Evolutionary conservation across 2,329 filamentous ascomycete genomes (phyloP), one percentile per base, ranked within the genome.

Genomic region (Ophiostoma triangulosporum): DNA sequence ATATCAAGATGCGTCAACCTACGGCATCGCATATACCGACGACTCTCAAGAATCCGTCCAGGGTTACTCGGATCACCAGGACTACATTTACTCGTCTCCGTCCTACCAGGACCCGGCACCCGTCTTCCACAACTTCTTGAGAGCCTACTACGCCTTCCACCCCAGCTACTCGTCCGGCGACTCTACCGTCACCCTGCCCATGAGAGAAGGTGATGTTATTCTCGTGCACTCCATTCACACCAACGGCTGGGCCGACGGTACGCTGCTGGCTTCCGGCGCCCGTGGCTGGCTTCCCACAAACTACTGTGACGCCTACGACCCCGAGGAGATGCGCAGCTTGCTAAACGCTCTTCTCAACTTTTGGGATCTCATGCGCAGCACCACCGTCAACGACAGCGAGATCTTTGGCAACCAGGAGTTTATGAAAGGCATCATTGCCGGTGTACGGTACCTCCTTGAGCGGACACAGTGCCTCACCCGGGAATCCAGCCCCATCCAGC

Each of bases 191-290:
- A 97, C 91, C 11, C 74, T 96, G 11, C 86, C 89, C 22, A 76
- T 98, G 54, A 86, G 87, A 60, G 84, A 93, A 64, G 93, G 93
- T 56, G 93, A 98, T 63, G 80, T 98, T 49, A 84, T 98, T 52
- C 71, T 98, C 55, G 86, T 98, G 22, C 93, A 98, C 68, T 96
- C 93, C 4, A 87, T 97, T 60, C 93, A 98, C 68, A 93, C 88
- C 57, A 98, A 97, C 70, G 93, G 93, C 61, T 98, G 93, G 93
- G 93, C 93, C 31, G 93, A 98, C 66, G 93, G 93, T 51, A 98
- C 93, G 1, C 73, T 96, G 38, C 71, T 98, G 57, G 78, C 84
- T 24, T 88, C 89, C 3, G 91, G 91, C 26, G 85, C 86, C 50
- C 79, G 93, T 60, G 93, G 93, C 58, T 98, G 93, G 93, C 73